Evolutionary conservation across 306 rosid species (phyloP).

Genomic region (peach (Prunus persica)): Prunus_persica_NCBIv2 NC_034015.1:12495501-12496000

Average conservation of each 20-base stretch:
- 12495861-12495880: not conserved
- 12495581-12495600: not conserved
- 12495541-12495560: not conserved
- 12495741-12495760: not conserved
- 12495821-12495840: not conserved
- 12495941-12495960: not conserved
- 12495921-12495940: not conserved
- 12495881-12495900: not conserved
- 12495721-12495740: not conserved
- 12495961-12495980: not conserved
- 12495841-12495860: not conserved
- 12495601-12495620: not conserved
- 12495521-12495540: not conserved
- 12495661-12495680: not conserved
- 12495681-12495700: not conserved
- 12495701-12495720: no score
- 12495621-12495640: not conserved
- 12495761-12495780: not conserved
- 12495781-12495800: not conserved
- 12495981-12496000: not conserved
- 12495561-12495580: not conserved
- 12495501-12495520: not conserved
- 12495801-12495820: not conserved
- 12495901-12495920: not conserved
- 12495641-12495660: not conserved